Conservation (phyloP, 2,329 filamentous ascomycete species). For the Raffaelea albimanens region DNA sequence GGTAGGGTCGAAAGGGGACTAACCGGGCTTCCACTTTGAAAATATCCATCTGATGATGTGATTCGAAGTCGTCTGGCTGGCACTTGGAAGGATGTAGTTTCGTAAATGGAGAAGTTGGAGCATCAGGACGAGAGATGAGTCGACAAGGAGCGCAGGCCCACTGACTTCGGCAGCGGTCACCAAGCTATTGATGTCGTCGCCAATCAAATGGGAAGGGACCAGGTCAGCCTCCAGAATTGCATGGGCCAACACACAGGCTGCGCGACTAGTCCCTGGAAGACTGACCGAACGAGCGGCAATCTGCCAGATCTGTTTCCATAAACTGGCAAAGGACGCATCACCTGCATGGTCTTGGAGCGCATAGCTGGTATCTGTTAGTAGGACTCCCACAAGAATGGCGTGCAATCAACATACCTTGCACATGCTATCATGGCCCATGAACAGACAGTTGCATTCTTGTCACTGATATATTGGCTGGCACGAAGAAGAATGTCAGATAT, state of each 20-base stretch:
- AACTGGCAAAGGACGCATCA: constrained; percentile 27
- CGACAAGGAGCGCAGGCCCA: constrained; percentile 69
- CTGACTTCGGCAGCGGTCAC: constrained; percentile 70
- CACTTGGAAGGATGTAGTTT: constrained; percentile 58
- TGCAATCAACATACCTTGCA: constrained; percentile 47
- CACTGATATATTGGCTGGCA: constrained; percentile 49
- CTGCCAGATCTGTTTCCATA: constrained; percentile 72
- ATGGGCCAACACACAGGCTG: constrained; percentile 65
- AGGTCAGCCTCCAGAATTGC: constrained; percentile 56
- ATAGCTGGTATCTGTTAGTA: constrained; percentile 26
- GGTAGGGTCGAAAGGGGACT: constrained; percentile 19
- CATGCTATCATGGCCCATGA: constrained; percentile 84
- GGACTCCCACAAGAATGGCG: constrained; percentile 28
- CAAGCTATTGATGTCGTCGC: constrained; percentile 62
- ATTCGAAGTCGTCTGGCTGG: constrained; percentile 57
- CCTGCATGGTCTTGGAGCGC: constrained; percentile 31
- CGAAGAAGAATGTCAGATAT: constrained; percentile 46
- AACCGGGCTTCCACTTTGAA: constrained; percentile 73
- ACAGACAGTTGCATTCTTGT: constrained; percentile 57
- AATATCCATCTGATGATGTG: constrained; percentile 75
- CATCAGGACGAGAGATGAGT: constrained; percentile 70
- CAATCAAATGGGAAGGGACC: constrained; percentile 57
- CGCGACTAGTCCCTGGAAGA: constrained; percentile 61
- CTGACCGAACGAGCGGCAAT: constrained; percentile 61
- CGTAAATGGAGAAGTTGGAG: constrained; percentile 55